Evolutionary conservation across 2,329 filamentous ascomycete genomes (phyloP), one percentile per base, ranked within the genome.

Genomic region (Lasiodiplodia gonubiensis): DNA sequence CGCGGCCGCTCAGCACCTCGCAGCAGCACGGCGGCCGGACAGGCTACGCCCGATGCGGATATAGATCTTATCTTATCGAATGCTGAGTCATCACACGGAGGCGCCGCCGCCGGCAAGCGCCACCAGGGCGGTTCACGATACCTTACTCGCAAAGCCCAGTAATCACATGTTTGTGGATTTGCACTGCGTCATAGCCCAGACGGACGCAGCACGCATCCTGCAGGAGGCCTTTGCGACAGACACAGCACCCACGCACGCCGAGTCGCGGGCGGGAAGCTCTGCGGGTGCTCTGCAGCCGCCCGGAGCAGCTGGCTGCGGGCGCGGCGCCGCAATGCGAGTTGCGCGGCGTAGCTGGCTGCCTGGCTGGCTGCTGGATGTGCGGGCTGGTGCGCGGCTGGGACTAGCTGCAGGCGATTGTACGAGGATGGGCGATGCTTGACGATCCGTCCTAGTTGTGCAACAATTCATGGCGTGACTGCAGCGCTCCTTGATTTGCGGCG

Each of bases 101-200:
- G 39, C 25, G 42, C 27, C 25, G 18, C 39, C 57, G 42, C 16
- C 14, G 42, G 39, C 42, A 35, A n/a, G 39, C 39, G 57, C 57
- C 39, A 33, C 39, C 57, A 23, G 59, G 46, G 59, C 16, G 59
- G 59, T 63, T 35, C 59, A 51, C 59, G 46, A 63, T 63, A 21
- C 59, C 25, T 51, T 51, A 63, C 30, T 51, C 46, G 59, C 42
- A 30, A 48, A 33, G n/a, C 37, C 42, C 42, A 46, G 16, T 18
- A 46, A 46, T 63, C 59, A 63, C 59, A 63, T 63, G 59, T 48
- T n/a, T 30, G 59, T 37, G 59, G 46, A 48, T 51, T 59, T 37
- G 42, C 59, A 11, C 12, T 37, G 23, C 59, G 59, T 63, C 59
- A 63, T 63, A 63, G 42, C 25, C 39, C 10, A 30, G 59, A 49